These are phyloP conservation scores for Saccharomyces hybrid DNA, from an alignment of 1,139 yeast genomes.

Conservation along the genomic window DNA sequence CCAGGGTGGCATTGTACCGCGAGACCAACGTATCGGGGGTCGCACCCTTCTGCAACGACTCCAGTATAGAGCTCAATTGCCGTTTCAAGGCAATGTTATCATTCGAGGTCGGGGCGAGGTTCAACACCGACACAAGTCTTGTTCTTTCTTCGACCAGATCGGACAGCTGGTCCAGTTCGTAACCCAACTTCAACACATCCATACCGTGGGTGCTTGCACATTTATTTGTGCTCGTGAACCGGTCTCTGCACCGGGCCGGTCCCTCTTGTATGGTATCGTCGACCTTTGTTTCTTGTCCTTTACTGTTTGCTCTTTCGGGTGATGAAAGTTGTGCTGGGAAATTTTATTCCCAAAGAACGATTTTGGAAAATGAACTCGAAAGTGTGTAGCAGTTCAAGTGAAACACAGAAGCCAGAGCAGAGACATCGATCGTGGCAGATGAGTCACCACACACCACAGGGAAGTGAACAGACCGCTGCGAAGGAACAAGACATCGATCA, in stretches of 20 bases:
- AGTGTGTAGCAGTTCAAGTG: background rate
- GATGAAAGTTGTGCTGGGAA: background rate
- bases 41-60: conserved; percentile 11
- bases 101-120: conserved; percentile 21
- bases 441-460: background rate
- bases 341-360: background rate
- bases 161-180: conserved; percentile 22
- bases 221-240: background rate
- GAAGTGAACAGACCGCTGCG: background rate
- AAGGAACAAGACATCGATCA: conserved; percentile 19
- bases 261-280: background rate
- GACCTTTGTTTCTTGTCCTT: background rate
- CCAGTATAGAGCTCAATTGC: conserved; percentile 18
- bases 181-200: conserved; percentile 18
- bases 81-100: conserved; percentile 21
- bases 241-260: background rate
- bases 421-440: background rate
- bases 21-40: background rate
- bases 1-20: conserved; percentile 8
- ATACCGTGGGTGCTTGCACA: conserved; percentile 5
- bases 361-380: background rate
- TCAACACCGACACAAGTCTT: conserved; percentile 16
- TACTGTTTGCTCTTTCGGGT: background rate
- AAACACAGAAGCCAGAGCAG: background rate
- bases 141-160: conserved; percentile 27